These are phyloP conservation scores for Aaosphaeria arxii DNA, from an alignment of 2,329 filamentous ascomycete species.

Conservation along the genomic window DNA sequence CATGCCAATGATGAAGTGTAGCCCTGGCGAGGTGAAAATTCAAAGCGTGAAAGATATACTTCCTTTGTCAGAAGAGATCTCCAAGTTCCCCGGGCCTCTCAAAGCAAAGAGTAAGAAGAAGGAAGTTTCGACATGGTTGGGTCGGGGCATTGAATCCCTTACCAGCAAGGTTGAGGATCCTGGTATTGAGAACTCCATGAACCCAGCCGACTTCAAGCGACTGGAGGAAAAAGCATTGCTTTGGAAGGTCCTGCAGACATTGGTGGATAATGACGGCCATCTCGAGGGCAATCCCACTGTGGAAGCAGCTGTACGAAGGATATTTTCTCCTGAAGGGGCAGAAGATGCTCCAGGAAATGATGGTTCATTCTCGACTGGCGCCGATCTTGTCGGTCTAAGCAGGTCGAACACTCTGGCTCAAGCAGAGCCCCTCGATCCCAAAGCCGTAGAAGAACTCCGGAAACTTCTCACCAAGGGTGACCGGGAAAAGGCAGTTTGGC, in stretches of 20 bases:
- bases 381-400: conserved; percentile 35
- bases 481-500: conserved; percentile 88
- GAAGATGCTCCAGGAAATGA: conserved; percentile 18
- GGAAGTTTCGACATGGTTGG: conserved; percentile 79
- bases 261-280: conserved; percentile 82
- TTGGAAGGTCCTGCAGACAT: conserved; percentile 79
- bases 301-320: conserved; percentile 69
- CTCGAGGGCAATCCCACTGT: conserved; percentile 71
- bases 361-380: conserved; percentile 27
- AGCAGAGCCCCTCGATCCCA: conserved; percentile 67
- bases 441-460: conserved; percentile 69
- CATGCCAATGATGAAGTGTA: conserved; percentile 75
- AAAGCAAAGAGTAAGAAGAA: conserved; percentile 94
- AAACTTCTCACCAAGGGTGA: conserved; percentile 74
- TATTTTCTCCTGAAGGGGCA: conserved; percentile 62
- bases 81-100: conserved; percentile 85
- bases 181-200: conserved; percentile 49
- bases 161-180: conserved; percentile 53
- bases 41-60: conserved; percentile 71
- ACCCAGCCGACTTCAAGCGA: conserved; percentile 63
- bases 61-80: conserved; percentile 67
- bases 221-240: conserved; percentile 76
- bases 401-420: conserved; percentile 31
- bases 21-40: conserved; percentile 78
- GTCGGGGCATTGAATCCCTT: conserved; percentile 68